phyloP scores from a whole-genome alignment of 257 asterid genomes.

The Petunia secreta region DNA sequence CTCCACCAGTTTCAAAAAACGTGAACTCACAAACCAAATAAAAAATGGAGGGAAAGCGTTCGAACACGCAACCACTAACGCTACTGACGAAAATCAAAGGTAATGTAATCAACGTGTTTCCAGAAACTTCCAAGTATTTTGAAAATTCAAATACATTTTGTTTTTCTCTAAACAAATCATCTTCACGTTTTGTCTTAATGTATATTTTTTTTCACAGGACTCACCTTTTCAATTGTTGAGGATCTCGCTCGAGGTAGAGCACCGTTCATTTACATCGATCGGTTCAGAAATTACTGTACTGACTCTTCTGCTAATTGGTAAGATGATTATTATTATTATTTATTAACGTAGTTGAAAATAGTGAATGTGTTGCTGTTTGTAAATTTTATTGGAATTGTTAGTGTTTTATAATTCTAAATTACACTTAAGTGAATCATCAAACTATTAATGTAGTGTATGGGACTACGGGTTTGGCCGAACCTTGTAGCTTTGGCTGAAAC shows the following conservation, averaged over 20 bases:
- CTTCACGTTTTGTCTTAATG: not conserved
- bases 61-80: conserved; percentile 39
- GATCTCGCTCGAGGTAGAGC: conserved; percentile 56
- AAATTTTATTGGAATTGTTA: too few relatives aligned
- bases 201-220: conserved; percentile 43
- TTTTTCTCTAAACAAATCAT: not conserved
- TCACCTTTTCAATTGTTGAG: conserved; percentile 63
- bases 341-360: too few relatives aligned
- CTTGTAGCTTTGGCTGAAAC: too few relatives aligned
- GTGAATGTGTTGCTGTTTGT: too few relatives aligned
- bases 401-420: too few relatives aligned
- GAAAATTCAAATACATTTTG: not conserved
- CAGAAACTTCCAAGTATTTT: not conserved
- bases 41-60: conserved; percentile 61
- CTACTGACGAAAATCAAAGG: conserved; percentile 62
- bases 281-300: conserved; percentile 71
- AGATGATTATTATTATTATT: conserved; percentile 21
- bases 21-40: not conserved
- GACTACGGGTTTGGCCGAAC: too few relatives aligned
- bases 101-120: not conserved
- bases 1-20: not conserved
- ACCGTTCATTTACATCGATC: conserved; percentile 59
- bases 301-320: conserved; percentile 68
- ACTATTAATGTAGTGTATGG: too few relatives aligned
- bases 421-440: too few relatives aligned